Conservation (phyloP, 164 flowering plant species). For the Piper betle region DNA sequence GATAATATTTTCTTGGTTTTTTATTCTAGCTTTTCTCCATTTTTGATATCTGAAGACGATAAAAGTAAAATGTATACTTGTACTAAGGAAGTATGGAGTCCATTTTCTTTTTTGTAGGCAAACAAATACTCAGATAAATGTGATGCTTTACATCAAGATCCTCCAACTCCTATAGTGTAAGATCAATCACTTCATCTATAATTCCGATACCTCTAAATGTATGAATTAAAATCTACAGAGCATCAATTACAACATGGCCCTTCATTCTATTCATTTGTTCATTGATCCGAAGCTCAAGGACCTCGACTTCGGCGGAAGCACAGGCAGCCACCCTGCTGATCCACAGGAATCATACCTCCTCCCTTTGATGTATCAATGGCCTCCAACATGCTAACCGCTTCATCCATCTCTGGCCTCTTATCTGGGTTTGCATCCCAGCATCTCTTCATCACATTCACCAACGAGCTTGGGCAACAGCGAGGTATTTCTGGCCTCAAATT, state of each 20-base stretch:
- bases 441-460: conserved; percentile 74
- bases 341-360: conserved; percentile 86
- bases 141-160: not conserved
- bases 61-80: too few relatives aligned
- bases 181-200: not conserved
- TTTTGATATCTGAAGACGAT: too few relatives aligned
- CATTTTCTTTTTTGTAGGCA: too few relatives aligned
- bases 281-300: conserved; percentile 26
- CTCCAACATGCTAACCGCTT: conserved; percentile 75
- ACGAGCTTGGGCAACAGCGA: conserved; percentile 80
- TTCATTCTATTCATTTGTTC: not conserved
- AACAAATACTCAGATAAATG: too few relatives aligned
- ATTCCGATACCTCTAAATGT: not conserved
- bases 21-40: too few relatives aligned
- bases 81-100: too few relatives aligned
- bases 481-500: conserved; percentile 94
- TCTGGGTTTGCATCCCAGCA: conserved; percentile 98
- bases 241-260: not conserved
- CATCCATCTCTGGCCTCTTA: conserved; percentile 95
- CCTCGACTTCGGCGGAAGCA: conserved; percentile 71
- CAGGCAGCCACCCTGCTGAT: conserved; percentile 62
- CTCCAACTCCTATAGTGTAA: not conserved
- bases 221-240: not conserved
- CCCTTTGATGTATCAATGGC: conserved; percentile 84
- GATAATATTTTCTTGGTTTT: too few relatives aligned